These are phyloP conservation scores for Gilbertella persicaria DNA, from an alignment of 371 early-diverging fungal genomes.

Conservation along the genomic window DNA sequence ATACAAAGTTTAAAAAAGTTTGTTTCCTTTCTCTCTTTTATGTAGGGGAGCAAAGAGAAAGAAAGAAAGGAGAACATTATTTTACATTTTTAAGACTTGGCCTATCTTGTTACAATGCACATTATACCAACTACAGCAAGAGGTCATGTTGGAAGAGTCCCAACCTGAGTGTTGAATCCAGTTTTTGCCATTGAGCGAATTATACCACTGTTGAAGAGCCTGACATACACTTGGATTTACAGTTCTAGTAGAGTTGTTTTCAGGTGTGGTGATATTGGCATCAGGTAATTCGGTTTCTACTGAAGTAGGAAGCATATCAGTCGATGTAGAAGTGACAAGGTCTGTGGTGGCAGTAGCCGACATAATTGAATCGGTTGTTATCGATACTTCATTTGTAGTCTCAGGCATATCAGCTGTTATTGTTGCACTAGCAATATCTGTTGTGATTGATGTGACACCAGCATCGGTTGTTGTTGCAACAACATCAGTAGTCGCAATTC, in stretches of 20 bases:
- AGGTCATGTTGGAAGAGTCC: constrained; percentile 41
- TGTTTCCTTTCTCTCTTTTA: constrained; percentile 1
- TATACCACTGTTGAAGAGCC: constrained; percentile 37
- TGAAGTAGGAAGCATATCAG: neutral
- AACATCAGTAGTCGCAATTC: neutral
- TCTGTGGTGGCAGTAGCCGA: neutral
- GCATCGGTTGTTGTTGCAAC: neutral
- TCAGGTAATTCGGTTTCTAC: neutral
- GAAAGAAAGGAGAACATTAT: neutral
- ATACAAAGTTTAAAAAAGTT: neutral
- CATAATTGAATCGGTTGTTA: neutral
- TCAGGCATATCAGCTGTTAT: neutral
- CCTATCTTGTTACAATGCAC: constrained; percentile 41
- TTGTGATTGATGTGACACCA: neutral
- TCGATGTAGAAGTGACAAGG: neutral
- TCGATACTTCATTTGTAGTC: neutral
- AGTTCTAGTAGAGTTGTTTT: constrained; percentile 1
- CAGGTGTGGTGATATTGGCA: neutral
- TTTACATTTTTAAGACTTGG: constrained; percentile 43
- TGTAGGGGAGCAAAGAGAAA: constrained; percentile 8
- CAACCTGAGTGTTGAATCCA: constrained; percentile 46
- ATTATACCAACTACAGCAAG: constrained; percentile 46
- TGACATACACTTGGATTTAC: constrained; percentile 26
- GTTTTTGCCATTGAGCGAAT: constrained; percentile 30
- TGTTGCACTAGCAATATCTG: neutral